Conservation (phyloP, 495 filamentous ascomycete species). For the Daldinia loculata region DNA sequence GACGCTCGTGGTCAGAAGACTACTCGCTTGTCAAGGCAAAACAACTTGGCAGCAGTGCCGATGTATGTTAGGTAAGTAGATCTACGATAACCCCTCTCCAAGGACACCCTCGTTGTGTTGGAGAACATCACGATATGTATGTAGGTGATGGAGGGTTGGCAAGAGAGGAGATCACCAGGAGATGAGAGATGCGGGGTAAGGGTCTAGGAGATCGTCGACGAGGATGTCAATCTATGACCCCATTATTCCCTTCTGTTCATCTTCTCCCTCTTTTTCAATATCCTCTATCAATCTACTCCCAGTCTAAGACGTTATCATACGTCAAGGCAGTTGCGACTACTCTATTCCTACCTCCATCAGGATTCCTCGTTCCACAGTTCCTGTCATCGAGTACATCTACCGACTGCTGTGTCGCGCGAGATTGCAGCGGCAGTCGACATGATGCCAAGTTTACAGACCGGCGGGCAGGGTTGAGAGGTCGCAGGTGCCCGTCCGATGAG, state of each 20-base stretch:
- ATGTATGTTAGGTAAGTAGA: constrained; percentile 31
- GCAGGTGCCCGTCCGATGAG: constrained; percentile 14
- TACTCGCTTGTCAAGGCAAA: constrained; percentile 20
- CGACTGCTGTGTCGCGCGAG: constrained; percentile 35
- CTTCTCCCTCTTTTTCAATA: constrained; percentile 7
- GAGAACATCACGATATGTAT: constrained; percentile 37
- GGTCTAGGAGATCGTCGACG: constrained; percentile 30
- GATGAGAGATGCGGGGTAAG: constrained; percentile 43
- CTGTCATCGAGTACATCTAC: constrained; percentile 23
- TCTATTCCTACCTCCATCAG: not conserved
- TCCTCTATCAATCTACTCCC: constrained; percentile 9
- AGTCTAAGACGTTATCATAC: constrained; percentile 8
- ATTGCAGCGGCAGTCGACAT: constrained; percentile 31
- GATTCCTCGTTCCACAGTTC: constrained; percentile 14
- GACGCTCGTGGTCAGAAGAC: constrained; percentile 22
- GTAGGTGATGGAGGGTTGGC: constrained; percentile 9
- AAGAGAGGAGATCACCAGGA: constrained; percentile 19
- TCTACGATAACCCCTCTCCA: constrained; percentile 22
- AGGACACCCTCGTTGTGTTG: constrained; percentile 23
- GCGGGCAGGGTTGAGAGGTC: constrained; percentile 9
- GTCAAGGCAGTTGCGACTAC: constrained; percentile 24
- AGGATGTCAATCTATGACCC: constrained; percentile 26
- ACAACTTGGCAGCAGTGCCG: constrained; percentile 18
- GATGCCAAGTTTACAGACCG: constrained; percentile 23
- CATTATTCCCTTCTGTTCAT: constrained; percentile 28